phyloP scores from a whole-genome alignment of 2,329 filamentous ascomycete genomes.

The Botrytis tulipae region DNA sequence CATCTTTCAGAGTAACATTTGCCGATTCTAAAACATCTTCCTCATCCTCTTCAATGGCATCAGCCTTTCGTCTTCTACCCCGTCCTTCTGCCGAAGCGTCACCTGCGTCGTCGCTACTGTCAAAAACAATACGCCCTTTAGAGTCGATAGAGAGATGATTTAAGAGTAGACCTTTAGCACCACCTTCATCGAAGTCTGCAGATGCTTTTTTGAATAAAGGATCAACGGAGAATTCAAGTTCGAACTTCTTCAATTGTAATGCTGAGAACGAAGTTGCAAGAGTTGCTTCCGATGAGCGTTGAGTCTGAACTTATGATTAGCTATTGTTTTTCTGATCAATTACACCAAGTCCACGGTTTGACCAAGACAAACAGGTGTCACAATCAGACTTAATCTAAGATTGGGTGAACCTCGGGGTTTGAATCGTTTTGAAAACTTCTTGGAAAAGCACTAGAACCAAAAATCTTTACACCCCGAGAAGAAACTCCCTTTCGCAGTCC shows the following conservation, averaged over 20 bases:
- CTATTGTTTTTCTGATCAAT: background rate
- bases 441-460: background rate
- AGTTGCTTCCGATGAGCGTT: slow-evolving; percentile 88
- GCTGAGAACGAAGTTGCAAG: slow-evolving; percentile 84
- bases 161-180: slow-evolving; percentile 88
- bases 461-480: background rate
- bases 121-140: slow-evolving; percentile 91
- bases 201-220: slow-evolving; percentile 99
- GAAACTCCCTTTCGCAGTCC: background rate
- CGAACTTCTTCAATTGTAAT: slow-evolving; percentile 93
- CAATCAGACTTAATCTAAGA: background rate
- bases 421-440: background rate
- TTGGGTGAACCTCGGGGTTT: background rate
- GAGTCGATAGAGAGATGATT: slow-evolving; percentile 97
- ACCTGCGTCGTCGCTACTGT: slow-evolving; percentile 85
- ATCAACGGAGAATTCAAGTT: slow-evolving; percentile 93
- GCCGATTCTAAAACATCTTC: slow-evolving; percentile 42
- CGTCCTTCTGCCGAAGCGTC: slow-evolving; percentile 47
- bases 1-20: slow-evolving; percentile 41
- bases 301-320: slow-evolving; percentile 45
- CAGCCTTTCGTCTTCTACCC: slow-evolving; percentile 52
- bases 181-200: slow-evolving; percentile 96
- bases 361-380: background rate
- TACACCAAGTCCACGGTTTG: too few relatives aligned
- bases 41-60: slow-evolving; percentile 54